Conservation (phyloP, 306 rosid species). For the Prinsepia uniflora region DNA sequence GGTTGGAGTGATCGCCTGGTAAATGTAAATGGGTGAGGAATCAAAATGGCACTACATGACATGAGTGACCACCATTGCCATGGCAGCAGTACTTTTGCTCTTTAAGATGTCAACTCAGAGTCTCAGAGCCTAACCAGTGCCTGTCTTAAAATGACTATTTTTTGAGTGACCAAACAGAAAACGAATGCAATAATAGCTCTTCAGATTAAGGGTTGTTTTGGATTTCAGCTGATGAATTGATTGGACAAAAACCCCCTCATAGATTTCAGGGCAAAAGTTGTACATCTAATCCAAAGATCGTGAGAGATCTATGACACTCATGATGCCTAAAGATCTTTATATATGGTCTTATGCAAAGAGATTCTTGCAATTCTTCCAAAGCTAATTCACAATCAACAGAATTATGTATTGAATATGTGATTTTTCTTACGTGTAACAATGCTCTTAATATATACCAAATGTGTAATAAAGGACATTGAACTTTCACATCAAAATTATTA, state of each 20-base stretch:
- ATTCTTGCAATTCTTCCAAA: no score
- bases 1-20: slow-evolving; percentile 1
- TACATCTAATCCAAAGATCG: background rate
- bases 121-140: background rate
- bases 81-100: background rate
- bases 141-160: slow-evolving; percentile 30
- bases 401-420: no score
- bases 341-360: background rate
- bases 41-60: background rate
- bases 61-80: background rate
- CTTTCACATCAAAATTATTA: no score
- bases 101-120: slow-evolving; percentile 5
- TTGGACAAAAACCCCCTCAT: background rate
- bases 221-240: background rate
- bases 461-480: no score
- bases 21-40: background rate
- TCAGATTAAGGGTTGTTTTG: slow-evolving; percentile 20
- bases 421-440: no score
- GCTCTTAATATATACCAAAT: no score
- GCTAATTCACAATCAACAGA: no score
- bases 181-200: slow-evolving; percentile 34
- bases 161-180: slow-evolving; percentile 27
- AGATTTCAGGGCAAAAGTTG: background rate
- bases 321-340: no score
- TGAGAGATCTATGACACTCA: no score